Conservation (phyloP, 2,329 filamentous ascomycete genomes). For the Colletotrichum spaethianum region DNA sequence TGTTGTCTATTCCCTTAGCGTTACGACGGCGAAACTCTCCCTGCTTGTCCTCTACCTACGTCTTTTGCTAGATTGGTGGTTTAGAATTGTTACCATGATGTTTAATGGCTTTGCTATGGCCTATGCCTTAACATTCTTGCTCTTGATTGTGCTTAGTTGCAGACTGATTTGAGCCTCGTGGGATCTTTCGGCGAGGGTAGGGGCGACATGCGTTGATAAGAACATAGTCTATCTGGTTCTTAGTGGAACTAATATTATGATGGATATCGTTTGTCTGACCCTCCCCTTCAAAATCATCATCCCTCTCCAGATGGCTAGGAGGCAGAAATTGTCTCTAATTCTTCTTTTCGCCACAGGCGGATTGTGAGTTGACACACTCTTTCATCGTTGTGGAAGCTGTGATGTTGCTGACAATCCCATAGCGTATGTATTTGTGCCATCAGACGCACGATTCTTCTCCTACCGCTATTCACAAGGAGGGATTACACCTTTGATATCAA, state of each 20-base stretch:
- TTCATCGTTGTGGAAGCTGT: neutral
- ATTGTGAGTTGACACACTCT: slow-evolving; percentile 18
- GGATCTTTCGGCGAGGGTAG: slow-evolving; percentile 10
- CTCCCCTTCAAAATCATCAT: slow-evolving; percentile 37
- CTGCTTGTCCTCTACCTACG: slow-evolving; percentile 39
- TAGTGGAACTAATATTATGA: slow-evolving; percentile 36
- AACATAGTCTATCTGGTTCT: slow-evolving; percentile 24
- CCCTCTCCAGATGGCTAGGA: slow-evolving; percentile 35
- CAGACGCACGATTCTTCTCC: slow-evolving; percentile 48
- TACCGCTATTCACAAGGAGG: slow-evolving; percentile 42
- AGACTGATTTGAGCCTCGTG: slow-evolving; percentile 30
- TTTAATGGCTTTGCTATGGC: slow-evolving; percentile 49
- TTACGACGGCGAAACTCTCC: slow-evolving; percentile 40
- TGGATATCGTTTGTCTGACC: slow-evolving; percentile 36
- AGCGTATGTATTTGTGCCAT: slow-evolving; percentile 51
- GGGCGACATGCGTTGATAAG: slow-evolving; percentile 31
- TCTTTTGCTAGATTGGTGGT: slow-evolving; percentile 47
- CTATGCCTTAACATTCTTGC: slow-evolving; percentile 46
- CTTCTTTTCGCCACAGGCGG: slow-evolving; percentile 34
- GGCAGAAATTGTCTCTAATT: slow-evolving; percentile 36
- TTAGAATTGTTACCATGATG: slow-evolving; percentile 49
- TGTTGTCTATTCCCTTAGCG: slow-evolving; percentile 34
- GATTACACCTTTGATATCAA: slow-evolving; percentile 49
- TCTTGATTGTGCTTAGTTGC: slow-evolving; percentile 43
- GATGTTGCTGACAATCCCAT: slow-evolving; percentile 1